These are phyloP conservation scores for Blastocystis sp. DNA, from an alignment of 352 stramenopile genomes.

Conservation along the genomic window DNA sequence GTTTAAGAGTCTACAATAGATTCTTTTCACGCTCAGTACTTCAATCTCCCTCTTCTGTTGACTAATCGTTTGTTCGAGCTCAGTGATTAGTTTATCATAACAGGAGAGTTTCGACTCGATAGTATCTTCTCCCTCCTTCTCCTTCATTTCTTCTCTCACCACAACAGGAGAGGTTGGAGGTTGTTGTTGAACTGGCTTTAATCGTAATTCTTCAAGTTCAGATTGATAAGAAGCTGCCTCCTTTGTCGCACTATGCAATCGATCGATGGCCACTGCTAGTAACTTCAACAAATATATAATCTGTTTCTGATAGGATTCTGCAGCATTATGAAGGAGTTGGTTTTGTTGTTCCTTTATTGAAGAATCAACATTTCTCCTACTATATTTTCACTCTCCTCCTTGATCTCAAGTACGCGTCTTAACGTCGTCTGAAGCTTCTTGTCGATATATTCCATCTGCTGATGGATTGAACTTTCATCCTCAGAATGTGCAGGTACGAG, in stretches of 20 bases:
- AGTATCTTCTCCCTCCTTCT: background rate
- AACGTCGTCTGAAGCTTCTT: background rate
- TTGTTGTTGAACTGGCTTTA: background rate
- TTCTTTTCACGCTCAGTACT: background rate
- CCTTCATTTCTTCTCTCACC: background rate
- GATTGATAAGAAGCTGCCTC: background rate
- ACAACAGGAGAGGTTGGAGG: background rate
- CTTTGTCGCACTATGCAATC: background rate
- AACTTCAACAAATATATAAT: background rate
- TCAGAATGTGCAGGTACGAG: background rate
- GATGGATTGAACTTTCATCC: background rate
- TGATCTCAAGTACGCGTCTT: background rate
- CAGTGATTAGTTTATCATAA: background rate
- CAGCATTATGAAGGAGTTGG: background rate
- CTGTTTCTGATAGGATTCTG: background rate
- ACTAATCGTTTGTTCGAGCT: background rate
- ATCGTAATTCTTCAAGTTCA: background rate
- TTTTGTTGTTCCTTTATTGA: background rate
- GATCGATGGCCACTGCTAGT: no score
- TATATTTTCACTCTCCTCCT: background rate
- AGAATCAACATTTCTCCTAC: background rate
- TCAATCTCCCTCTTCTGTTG: background rate
- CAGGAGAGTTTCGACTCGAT: background rate
- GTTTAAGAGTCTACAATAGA: background rate
- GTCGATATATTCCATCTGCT: conserved; percentile 23